Evolutionary conservation across 768 basidiomycete genomes (phyloP), one percentile per base, ranked within the genome.

Genomic region (Amylocystis lapponica): DNA sequence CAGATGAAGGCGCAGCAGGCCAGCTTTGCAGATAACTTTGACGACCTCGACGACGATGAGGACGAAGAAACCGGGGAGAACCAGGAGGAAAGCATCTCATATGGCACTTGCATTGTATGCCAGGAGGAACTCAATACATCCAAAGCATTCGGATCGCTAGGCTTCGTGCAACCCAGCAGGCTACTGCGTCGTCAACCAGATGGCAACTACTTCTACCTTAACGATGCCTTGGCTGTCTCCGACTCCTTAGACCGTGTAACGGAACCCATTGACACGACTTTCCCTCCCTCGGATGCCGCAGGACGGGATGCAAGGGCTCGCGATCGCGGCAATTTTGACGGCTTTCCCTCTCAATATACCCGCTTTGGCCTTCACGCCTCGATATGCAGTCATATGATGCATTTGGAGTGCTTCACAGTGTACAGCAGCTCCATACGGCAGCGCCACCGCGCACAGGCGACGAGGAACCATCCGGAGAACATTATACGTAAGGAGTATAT

Each of bases 331-430:
- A 79, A 75, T 51, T 87, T 89, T 51, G 84, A 88, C 51, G 85
- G 81, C 0, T 88, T 87, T 60, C 79, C 86, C 0, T 51, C 76
- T 0, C 71, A 75, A 29, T 79, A 78, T 48, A 86, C 85, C 2
- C 81, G 83, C 21, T 95, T 95, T 58, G 93, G 93, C 2, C 69
- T 97, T 11, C 75, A 93, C 57, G 68, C 83, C 9, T 92, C 93
- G 1, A 83, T 91, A 29, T 98, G 95, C 62, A 91, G 84, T 25
- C 96, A 98, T 59, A 80, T 94, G 74, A 98, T 99, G 93, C 96
- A 99, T 65, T 66, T 94, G 48, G 80, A 86, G 31, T 98, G 96
- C 64, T 95, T 97, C 70, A 83, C 85, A 37, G 83, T 84, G 2
- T 98, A 97, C 62, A 92, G 79, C 50, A 60, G 75, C 2, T 94